phyloP scores from a whole-genome alignment of 2,329 filamentous ascomycete species.

The Stemphylium vesicarium region DNA sequence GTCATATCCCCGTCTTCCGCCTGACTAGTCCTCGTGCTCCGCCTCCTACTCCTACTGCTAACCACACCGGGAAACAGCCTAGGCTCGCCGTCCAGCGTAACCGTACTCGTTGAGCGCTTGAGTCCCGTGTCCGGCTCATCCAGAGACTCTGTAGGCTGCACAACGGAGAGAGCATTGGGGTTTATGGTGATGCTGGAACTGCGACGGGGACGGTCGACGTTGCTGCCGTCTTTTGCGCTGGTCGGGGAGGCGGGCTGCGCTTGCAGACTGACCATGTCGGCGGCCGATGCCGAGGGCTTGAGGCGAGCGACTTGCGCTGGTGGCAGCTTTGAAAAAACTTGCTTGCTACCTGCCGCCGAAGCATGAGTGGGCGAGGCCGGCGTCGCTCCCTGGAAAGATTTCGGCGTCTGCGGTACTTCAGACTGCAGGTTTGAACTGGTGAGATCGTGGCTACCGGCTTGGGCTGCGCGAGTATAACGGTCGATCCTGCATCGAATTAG shows the following conservation, averaged over 20 bases:
- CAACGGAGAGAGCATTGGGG: constrained; percentile 25
- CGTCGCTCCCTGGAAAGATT: constrained; percentile 34
- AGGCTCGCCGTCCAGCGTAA: constrained; percentile 63
- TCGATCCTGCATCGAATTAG: constrained; percentile 40
- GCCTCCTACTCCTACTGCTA: constrained; percentile 50
- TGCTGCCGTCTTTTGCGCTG: constrained; percentile 24
- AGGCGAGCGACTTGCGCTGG: constrained; percentile 48
- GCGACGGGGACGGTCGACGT: constrained; percentile 34
- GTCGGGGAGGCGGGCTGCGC: constrained; percentile 36
- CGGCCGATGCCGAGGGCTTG: constrained; percentile 32
- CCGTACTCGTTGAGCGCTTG: constrained; percentile 31
- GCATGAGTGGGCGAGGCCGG: constrained; percentile 50
- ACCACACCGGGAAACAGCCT: constrained; percentile 76
- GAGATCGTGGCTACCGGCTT: constrained; percentile 37
- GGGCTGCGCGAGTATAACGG: constrained; percentile 51
- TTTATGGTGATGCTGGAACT: constrained; percentile 39
- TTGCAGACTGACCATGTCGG: constrained; percentile 23
- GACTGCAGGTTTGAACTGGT: constrained; percentile 47
- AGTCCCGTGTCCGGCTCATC: constrained; percentile 28
- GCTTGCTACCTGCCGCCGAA: constrained; percentile 45
- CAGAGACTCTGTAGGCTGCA: constrained; percentile 31
- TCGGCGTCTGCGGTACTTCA: constrained; percentile 37
- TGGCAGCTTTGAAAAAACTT: constrained; percentile 36
- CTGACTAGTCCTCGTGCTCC: constrained; percentile 34
- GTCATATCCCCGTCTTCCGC: constrained; percentile 27